Percentiles rank a stretch among this genome's conserved stretches.
Conservation (phyloP, 352 stramenopile species). For the Aphanomyces stellatus region DNA sequence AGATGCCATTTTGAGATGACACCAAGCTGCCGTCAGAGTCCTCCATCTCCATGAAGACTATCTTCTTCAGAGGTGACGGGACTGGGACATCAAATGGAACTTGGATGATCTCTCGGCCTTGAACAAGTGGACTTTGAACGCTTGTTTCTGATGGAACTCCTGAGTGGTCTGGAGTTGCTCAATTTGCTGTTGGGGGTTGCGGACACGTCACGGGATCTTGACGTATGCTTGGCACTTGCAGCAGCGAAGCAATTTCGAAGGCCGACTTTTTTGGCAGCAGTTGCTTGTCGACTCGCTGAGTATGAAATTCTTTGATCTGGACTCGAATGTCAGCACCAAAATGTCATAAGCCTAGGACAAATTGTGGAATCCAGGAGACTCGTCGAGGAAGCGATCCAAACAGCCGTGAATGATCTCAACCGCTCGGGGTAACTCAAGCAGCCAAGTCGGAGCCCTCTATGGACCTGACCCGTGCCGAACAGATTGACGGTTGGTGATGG, state of each 20-base stretch:
- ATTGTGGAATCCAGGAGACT: too few relatives aligned
- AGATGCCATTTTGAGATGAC: neutral
- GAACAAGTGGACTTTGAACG: neutral
- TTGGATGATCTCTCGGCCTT: neutral
- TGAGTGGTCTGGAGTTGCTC: neutral
- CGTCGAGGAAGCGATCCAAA: too few relatives aligned
- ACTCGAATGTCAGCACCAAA: neutral
- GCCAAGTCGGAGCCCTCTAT: too few relatives aligned
- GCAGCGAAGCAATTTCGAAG: neutral
- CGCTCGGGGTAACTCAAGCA: too few relatives aligned
- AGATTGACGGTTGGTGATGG: too few relatives aligned
- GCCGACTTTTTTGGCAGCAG: neutral
- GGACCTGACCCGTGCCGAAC: too few relatives aligned
- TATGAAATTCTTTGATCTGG: neutral
- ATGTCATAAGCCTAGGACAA: too few relatives aligned
- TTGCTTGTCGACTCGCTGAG: neutral
- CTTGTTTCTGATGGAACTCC: neutral
- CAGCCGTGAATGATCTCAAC: too few relatives aligned
- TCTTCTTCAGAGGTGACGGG: neutral
- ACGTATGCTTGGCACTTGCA: neutral
- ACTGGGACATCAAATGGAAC: neutral
- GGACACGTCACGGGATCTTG: neutral
- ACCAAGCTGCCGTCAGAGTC: neutral
- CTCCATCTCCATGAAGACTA: neutral
- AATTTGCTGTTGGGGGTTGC: neutral